Conservation (phyloP, 805 yeast genomes). For the Lachancea kluyveri region DNA sequence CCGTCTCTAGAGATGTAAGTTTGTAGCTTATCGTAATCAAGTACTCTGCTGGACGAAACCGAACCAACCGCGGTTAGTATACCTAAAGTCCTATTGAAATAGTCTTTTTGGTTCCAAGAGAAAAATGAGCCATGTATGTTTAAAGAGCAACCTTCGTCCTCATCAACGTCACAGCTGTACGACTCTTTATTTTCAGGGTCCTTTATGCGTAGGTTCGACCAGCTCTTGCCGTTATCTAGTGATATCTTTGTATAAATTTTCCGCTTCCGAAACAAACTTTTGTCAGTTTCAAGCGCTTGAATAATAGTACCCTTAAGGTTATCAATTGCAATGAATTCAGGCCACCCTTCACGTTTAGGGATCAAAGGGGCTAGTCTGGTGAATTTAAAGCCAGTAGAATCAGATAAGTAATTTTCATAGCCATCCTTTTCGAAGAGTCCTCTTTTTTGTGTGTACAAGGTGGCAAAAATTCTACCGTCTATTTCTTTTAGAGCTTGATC, state of each 20-base stretch:
- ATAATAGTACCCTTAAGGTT: conserved; percentile 3
- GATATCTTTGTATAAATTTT: conserved; percentile 41
- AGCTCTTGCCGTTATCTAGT: conserved; percentile 46
- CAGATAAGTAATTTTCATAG: conserved; percentile 21
- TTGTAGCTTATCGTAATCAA: conserved; percentile 13
- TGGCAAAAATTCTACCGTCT: conserved; percentile 23
- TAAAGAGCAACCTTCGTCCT: conserved; percentile 44
- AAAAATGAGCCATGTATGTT: conserved; percentile 31
- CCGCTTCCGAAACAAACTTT: too few species aligned
- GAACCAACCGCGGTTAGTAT: conserved; percentile 28
- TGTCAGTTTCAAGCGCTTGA: too few species aligned
- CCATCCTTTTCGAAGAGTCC: conserved; percentile 10
- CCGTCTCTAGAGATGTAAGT: conserved; percentile 72
- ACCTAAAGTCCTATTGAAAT: too few species aligned
- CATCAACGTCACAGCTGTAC: conserved; percentile 23
- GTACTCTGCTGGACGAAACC: too few species aligned
- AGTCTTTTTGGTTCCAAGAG: too few species aligned
- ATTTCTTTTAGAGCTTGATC: conserved; percentile 22
- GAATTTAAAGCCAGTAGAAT: conserved; percentile 28
- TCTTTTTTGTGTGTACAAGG: conserved; percentile 9
- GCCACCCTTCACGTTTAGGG: conserved; percentile 3
- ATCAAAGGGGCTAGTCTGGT: conserved; percentile 1
- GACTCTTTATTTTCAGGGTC: conserved; percentile 36
- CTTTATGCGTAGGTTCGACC: conserved; percentile 42
- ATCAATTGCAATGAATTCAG: conserved; percentile 1